phyloP scores from a whole-genome alignment of 768 basidiomycete species.

The Boletus rex-veris region DNA sequence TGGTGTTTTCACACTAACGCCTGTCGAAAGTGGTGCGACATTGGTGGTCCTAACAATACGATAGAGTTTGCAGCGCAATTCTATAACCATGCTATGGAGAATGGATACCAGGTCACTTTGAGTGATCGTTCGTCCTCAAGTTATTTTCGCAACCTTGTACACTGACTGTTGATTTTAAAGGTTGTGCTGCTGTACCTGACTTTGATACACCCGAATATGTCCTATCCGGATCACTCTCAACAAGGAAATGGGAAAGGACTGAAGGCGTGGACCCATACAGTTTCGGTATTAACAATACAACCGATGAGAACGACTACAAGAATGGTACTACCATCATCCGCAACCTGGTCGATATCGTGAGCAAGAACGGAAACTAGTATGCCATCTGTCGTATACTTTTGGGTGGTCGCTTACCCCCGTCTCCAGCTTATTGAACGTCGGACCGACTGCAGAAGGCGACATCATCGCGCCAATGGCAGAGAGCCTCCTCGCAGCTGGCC shows the following conservation, averaged over 20 bases:
- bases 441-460: conserved; percentile 53
- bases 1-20: conserved; percentile 6
- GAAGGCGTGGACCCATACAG: conserved; percentile 57
- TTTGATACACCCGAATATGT: conserved; percentile 57
- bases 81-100: conserved; percentile 41
- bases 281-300: conserved; percentile 46
- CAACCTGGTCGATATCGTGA: conserved; percentile 53
- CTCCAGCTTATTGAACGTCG: conserved; percentile 47
- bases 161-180: conserved; percentile 23
- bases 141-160: not conserved
- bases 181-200: conserved; percentile 48
- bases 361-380: conserved; percentile 62
- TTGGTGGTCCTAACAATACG: conserved; percentile 48
- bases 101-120: conserved; percentile 46
- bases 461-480: conserved; percentile 48
- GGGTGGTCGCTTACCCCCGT: not conserved
- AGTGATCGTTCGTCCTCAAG: conserved; percentile 35
- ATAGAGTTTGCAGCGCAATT: conserved; percentile 43
- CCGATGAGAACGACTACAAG: conserved; percentile 44
- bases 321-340: conserved; percentile 47
- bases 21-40: conserved; percentile 50
- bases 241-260: conserved; percentile 52
- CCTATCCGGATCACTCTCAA: conserved; percentile 44
- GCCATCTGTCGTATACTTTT: conserved; percentile 9
- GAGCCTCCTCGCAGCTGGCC: conserved; percentile 47